Evolutionary conservation across 352 stramenopile genomes (phyloP), one percentile per base, ranked within the genome.

Genomic region (Discostella stelligera): DNA sequence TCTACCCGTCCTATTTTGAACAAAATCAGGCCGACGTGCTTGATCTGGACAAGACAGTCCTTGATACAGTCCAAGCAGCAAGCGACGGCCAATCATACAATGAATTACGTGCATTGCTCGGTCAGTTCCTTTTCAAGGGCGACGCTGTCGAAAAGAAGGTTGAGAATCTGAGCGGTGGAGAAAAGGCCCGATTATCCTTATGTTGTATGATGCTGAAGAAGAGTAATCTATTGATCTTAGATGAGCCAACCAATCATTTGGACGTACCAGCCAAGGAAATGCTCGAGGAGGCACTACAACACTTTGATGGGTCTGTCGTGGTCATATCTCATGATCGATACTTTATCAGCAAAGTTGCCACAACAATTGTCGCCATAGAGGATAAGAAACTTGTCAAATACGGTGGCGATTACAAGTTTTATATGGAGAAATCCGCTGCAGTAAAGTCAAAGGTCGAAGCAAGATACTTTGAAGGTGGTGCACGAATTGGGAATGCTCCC

Each of bases 291-390:
- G 96, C 96, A 18, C 85, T 98, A 32, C 95, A 96, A 71, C 89
- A 97, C 75, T 99, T 97, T 92, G 96, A 97, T 77, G 96, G 96
- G 54, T 95, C 95, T 30, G 94, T 99, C 8, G 91, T 98, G 50
- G 88, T 98, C 60, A 95, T 99, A 27, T 98, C 95, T 2, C 96
- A 99, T 87, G 96, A 99, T 94, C 92, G 97, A 82, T 98, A 98
- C 88, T 99, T 99, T 73, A 96, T 99, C 76, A 97, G 95, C 25
- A 88, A 94, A 66, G 90, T 95, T 18, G 90, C 91, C 8, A 96
- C 85, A 32, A 94, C 89, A 20, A 95, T 96, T 78, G 90, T 93
- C 50, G 89, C 86, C 11, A 89, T 96, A 52, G 91, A 95, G 77
- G 87, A 95, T 32, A 91, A 90, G 32, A 83, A 89, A 52, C 76